These are phyloP conservation scores for Lachnellula subtilissima DNA, from an alignment of 2,329 filamentous ascomycete species.

Conservation along the genomic window DNA sequence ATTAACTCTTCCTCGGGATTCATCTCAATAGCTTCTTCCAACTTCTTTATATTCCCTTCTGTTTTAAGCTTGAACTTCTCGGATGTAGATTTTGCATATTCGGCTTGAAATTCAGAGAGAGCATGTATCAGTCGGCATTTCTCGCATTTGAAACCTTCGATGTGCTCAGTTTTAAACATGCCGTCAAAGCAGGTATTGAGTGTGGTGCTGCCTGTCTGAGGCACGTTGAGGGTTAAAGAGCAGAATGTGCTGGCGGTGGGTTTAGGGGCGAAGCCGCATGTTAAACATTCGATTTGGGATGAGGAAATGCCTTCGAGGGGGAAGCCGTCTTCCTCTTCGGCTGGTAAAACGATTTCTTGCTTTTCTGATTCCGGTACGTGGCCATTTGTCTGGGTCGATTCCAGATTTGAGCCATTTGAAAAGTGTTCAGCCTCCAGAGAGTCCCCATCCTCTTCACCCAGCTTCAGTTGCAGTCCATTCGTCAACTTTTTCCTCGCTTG, in stretches of 20 bases:
- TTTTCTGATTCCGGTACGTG: neutral
- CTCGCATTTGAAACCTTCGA: slow-evolving; percentile 96
- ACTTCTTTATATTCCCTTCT: slow-evolving; percentile 55
- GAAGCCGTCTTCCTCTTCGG: slow-evolving; percentile 61
- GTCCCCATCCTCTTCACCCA: neutral
- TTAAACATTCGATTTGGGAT: slow-evolving; percentile 91
- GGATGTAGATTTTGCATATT: slow-evolving; percentile 51
- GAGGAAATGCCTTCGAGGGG: slow-evolving; percentile 89
- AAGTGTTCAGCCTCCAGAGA: neutral
- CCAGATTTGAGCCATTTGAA: neutral
- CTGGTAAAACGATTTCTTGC: neutral
- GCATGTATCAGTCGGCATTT: slow-evolving; percentile 85
- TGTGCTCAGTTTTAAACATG: slow-evolving; percentile 90
- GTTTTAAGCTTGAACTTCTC: slow-evolving; percentile 47
- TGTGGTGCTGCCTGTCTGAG: slow-evolving; percentile 73
- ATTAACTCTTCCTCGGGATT: slow-evolving; percentile 76
- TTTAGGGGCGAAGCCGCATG: slow-evolving; percentile 84
- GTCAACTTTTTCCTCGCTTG: slow-evolving; percentile 40
- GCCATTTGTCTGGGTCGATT: neutral
- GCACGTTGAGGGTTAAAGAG: slow-evolving; percentile 86
- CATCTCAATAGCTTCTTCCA: slow-evolving; percentile 66
- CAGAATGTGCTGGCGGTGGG: slow-evolving; percentile 82
- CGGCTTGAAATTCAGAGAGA: slow-evolving; percentile 53
- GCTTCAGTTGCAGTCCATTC: neutral
- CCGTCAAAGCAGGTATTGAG: slow-evolving; percentile 88